Evolutionary conservation across 2,329 filamentous ascomycete genomes (phyloP).

Genomic region (Sordariomycetes sp.): DNA sequence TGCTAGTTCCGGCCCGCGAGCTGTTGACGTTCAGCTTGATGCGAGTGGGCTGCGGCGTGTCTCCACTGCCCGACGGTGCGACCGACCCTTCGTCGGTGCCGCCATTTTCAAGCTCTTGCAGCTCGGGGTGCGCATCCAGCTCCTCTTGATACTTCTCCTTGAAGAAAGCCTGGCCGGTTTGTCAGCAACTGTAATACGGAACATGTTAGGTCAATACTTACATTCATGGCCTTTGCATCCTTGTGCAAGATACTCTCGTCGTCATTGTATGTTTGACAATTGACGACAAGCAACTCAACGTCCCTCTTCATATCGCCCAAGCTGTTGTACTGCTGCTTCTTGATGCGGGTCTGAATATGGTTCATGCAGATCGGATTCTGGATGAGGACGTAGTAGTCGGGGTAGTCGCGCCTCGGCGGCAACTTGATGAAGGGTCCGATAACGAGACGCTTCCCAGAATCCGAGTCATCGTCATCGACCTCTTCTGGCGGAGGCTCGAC

Average conservation of each 20-base stretch:
- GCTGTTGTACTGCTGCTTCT: constrained; percentile 84
- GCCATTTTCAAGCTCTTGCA: constrained; percentile 44
- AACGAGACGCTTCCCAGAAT: constrained; percentile 62
- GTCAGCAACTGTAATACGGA: constrained; percentile 19
- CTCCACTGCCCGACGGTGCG: constrained; percentile 46
- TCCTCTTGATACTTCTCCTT: constrained; percentile 43
- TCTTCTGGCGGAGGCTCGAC: constrained; percentile 45
- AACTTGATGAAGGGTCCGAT: constrained; percentile 92
- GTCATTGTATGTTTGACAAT: constrained; percentile 94
- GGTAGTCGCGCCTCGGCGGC: constrained; percentile 80
- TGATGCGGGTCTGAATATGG: constrained; percentile 88
- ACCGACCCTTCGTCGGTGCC: constrained; percentile 24
- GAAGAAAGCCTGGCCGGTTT: constrained; percentile 42
- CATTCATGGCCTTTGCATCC: constrained; percentile 89
- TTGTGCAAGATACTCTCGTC: constrained; percentile 86
- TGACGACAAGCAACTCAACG: constrained; percentile 75
- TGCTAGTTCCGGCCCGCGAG: constrained; percentile 21
- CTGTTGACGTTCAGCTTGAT: constrained; percentile 58
- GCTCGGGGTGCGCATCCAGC: constrained; percentile 42
- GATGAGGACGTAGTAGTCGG: constrained; percentile 94
- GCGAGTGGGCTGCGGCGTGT: constrained; percentile 59
- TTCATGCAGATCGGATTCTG: constrained; percentile 92
- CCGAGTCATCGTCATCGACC: constrained; percentile 46
- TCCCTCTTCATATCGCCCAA: constrained; percentile 75
- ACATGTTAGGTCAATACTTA: constrained; percentile 31